Percentiles rank a stretch among this genome's conserved stretches.
phyloP scores from a whole-genome alignment of 208 protist species.

The Trypanosoma conorhini region DNA sequence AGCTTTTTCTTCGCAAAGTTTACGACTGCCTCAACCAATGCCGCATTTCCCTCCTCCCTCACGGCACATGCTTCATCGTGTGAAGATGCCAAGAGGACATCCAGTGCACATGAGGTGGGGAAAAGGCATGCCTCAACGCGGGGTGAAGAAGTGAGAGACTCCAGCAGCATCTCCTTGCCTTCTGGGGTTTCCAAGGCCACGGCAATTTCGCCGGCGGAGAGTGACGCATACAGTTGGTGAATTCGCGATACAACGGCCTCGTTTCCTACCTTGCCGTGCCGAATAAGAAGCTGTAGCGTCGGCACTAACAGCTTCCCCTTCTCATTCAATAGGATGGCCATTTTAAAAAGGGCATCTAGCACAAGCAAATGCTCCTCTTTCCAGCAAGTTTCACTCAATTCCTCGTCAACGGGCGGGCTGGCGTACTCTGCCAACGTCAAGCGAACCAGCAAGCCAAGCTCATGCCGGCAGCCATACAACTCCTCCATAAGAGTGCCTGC shows the following conservation, averaged over 20 bases:
- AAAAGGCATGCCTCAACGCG: conserved; percentile 6
- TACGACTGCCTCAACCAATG: conserved; percentile 18
- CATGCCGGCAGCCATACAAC: background rate
- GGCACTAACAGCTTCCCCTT: conserved; percentile 2
- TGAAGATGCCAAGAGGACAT: conserved; percentile 18
- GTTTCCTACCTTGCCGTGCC: conserved; percentile 4
- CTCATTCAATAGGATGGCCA: background rate
- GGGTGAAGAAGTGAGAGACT: conserved; percentile 8
- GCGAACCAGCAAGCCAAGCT: background rate
- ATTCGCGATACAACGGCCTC: conserved; percentile 8
- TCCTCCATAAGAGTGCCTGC: conserved; percentile 9
- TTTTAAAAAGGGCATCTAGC: conserved; percentile 12
- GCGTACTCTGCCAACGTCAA: conserved; percentile 17
- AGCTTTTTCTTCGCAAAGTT: conserved; percentile 5
- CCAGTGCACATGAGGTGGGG: conserved; percentile 23
- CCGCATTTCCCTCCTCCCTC: conserved; percentile 3
- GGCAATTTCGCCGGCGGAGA: conserved; percentile 10
- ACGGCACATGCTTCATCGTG: background rate
- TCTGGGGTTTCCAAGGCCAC: background rate
- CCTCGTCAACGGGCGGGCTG: background rate
- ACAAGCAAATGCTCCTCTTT: conserved; percentile 10
- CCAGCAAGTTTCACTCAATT: background rate
- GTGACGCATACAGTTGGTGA: conserved; percentile 3
- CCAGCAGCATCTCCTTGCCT: conserved; percentile 3
- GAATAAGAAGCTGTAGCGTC: conserved; percentile 20